Evolutionary conservation across 1,139 yeast genomes (phyloP), one percentile per base, ranked within the genome.

Genomic region (Hyphopichia fennica): DNA sequence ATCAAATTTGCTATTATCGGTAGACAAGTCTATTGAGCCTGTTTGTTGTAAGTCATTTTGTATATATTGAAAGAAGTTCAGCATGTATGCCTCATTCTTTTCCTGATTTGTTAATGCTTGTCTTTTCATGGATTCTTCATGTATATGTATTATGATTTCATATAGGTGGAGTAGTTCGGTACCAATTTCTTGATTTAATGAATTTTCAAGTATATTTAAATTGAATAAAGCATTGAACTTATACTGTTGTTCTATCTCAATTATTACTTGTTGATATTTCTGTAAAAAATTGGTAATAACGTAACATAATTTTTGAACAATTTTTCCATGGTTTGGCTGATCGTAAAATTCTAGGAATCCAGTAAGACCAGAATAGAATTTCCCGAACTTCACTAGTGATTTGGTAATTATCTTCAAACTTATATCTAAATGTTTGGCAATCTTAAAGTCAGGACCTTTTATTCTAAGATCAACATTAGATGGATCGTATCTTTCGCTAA

Each of bases 321-420:
- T 84, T 41, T 77, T 75, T 0, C 99, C 99, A 56, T 78, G 82
- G 19, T 60, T 55, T 14, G 72, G 62, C 41, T 69, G 65, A 55
- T 84, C 66, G 62, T 85, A 87, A 41, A 69, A 49, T 49, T 82
- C 82, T 16, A 76, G 67, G 61, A 84, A 89, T 30, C 75, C 71
- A 25, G 55, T 60, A 45, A 86, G 68, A 3, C 80, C 79, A 33
- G 76, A 67, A 54, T 79, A 86, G 58, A 76, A 75, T 51, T 82
- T 81, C 1, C 96, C 96, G 39, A 72, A 67, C 39, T 69, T 76
- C 13, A 82, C 75, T 33, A 90, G 62, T 43, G 79, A 72, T 52
- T 79, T 79, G 16, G 91, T 77, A n/a, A 88, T 72, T 38, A 84
- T 86, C 56, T 85, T 86, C 48, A 89, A 70, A 31, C 91, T 80